Evolutionary conservation across 1,284 basidiomycete genomes (phyloP), one percentile per base, ranked within the genome.

Genomic region (Ceratobasidium sp.): DNA sequence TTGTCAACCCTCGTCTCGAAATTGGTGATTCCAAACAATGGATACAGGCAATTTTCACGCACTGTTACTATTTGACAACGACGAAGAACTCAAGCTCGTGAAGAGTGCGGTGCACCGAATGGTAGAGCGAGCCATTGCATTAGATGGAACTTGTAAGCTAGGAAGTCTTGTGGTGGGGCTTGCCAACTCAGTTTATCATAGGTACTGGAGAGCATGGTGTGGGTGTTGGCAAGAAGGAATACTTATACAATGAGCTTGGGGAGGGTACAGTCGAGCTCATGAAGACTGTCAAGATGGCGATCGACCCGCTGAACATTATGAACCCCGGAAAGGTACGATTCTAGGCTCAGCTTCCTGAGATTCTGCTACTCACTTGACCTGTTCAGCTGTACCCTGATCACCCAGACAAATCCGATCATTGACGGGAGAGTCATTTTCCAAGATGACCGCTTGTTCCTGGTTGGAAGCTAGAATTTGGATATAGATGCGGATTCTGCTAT

Each of bases 131-230:
- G 78, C 78, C n/a, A 74, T 77, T 47, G 68, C 62, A n/a, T 71
- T 79, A 47, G 78, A 79, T 29, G 78, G 78, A 6, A 78, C 78
- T 1, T 77, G 76, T 56, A 73, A 65, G 78, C 69, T 83, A 47
- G 3, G 81, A 81, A 6, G 79, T 83, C 69, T 80, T 34, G 15
- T n/a, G 3, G 25, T 34, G 15, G 25, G 13, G 13, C 32, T 31
- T 22, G n/a, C n/a, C 22, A 17, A 17, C 53, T 62, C 31, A 64
- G n/a, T 40, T 25, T 42, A 10, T n/a, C 22, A 42, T 67, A 88
- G 85, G 87, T 74, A 90, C 89, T 0, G 93, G 93, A 10, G 93
- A 95, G 76, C 93, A 95, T 76, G 93, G 93, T 1, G 87, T 94
- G 22, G 91, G 92, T 0, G 77, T 93, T 15, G 91, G 91, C 22